A percentile compares a stretch with the other conserved stretches of the same genome.
phyloP scores from a whole-genome alignment of 176 grass and related monocot genomes.

The Rhipidocladum racemiflorum region DNA sequence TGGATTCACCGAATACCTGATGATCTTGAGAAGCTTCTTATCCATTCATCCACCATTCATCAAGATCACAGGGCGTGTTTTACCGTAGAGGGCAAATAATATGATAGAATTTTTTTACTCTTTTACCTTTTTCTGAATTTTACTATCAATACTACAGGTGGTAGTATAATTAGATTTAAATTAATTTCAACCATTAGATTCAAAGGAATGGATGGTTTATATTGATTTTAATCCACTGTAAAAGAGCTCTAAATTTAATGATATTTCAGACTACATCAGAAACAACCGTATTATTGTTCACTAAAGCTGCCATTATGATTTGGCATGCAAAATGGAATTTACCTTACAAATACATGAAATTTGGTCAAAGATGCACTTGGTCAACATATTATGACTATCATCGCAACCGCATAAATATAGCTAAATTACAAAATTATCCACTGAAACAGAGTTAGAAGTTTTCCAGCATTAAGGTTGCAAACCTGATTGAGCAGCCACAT shows the following conservation, averaged over 20 bases:
- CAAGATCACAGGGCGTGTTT: no score
- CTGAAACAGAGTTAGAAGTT: not conserved
- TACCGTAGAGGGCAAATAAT: no score
- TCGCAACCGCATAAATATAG: not conserved
- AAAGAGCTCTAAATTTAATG: not conserved
- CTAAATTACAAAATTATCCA: not conserved
- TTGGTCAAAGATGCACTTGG: not conserved
- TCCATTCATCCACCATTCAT: no score
- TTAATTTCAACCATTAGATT: no score
- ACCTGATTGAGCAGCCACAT: constrained; percentile 98
- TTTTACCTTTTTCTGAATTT: no score
- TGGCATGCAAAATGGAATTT: not conserved
- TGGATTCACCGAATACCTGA: no score
- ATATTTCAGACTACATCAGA: not conserved
- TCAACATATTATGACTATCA: constrained; percentile 4
- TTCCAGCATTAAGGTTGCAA: constrained; percentile 13
- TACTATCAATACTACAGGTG: no score
- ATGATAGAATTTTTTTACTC: no score
- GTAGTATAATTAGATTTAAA: no score
- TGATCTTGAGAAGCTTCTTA: no score
- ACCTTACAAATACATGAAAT: not conserved
- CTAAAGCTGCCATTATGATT: not conserved
- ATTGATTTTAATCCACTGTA: no score
- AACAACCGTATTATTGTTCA: not conserved
- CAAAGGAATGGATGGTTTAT: no score